Evolutionary conservation across 2,329 filamentous ascomycete species (phyloP), one percentile per base, ranked within the genome.

Genomic region (Venturia carpophila): DNA sequence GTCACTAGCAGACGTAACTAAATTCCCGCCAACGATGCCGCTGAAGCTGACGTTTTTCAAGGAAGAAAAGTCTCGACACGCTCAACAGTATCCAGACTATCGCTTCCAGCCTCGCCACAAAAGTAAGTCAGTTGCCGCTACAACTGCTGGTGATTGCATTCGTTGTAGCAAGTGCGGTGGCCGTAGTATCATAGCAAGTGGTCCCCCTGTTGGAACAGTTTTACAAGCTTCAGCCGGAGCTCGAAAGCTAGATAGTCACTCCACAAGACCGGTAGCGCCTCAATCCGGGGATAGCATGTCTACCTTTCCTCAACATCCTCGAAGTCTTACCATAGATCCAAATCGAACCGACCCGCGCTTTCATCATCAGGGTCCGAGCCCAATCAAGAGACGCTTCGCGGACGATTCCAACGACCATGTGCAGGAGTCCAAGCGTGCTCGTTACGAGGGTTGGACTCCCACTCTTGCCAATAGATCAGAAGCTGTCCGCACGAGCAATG

Each of bases 11-110:
- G 91, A 95, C 78, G 90, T 88, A 77, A 69, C 75, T 65, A 15
- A 69, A 24, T 24, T 7, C 5, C 37, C 19, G 34, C 21, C 27
- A 24, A 15, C 11, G n/a, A 30, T n/a, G 34, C 21, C 19, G 19
- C 39, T 19, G 5, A 45, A 34, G n/a, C 27, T 41, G 17, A 37
- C n/a, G 24, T 61, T 21, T 15, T 47, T 13, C 37, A 69, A 88
- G 85, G 85, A 96, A 77, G 94, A 97, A 75, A 97, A 97, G 79
- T 81, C 86, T 67, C 88, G 90, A 21, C 94, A 99, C 75, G 88
- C 91, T 72, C 87, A 87, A 68, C 90, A 92, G 77, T 96, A 97
- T 74, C 94, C 94, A 2, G 89, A 91, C 69, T 99, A 99, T 77
- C 87, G 92, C 68, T 99, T 97, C 74, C 91, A 96, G 74, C 94